These are phyloP conservation scores for Emericellopsis terricola DNA, from an alignment of 495 filamentous ascomycete genomes.

Conservation along the genomic window DNA sequence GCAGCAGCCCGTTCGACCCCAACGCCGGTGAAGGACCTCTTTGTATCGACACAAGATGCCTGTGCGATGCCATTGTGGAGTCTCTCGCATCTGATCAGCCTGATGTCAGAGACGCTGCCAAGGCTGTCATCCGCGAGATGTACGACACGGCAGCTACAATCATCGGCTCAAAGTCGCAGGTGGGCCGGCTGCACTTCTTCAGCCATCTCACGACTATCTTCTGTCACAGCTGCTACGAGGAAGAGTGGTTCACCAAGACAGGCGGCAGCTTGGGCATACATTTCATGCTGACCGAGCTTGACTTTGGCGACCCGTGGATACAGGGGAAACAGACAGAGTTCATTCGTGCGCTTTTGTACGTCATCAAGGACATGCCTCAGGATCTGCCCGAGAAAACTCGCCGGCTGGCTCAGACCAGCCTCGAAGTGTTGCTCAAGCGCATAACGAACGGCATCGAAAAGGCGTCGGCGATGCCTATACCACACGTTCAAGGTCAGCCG, in stretches of 20 bases:
- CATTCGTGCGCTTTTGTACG: slow-evolving; percentile 72
- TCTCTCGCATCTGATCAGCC: slow-evolving; percentile 66
- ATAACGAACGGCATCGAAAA: slow-evolving; percentile 59
- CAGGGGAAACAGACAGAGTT: slow-evolving; percentile 66
- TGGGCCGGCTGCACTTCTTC: slow-evolving; percentile 65
- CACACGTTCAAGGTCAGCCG: slow-evolving; percentile 15
- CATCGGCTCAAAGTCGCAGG: slow-evolving; percentile 54
- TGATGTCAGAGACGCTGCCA: slow-evolving; percentile 67
- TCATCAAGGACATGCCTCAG: slow-evolving; percentile 90
- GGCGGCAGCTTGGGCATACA: slow-evolving; percentile 83
- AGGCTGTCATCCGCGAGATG: slow-evolving; percentile 55
- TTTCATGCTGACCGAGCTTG: slow-evolving; percentile 57
- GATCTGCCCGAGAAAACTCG: slow-evolving; percentile 82
- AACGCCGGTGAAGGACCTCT: slow-evolving; percentile 72
- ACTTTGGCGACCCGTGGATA: slow-evolving; percentile 72
- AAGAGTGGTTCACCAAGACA: slow-evolving; percentile 95
- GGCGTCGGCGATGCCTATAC: slow-evolving; percentile 51
- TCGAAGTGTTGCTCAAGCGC: slow-evolving; percentile 56
- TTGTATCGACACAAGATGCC: slow-evolving; percentile 62
- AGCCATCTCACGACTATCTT: slow-evolving; percentile 60
- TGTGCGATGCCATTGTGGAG: slow-evolving; percentile 79
- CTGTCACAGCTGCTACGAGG: slow-evolving; percentile 85
- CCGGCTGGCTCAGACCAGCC: slow-evolving; percentile 57
- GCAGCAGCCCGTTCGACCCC: slow-evolving; percentile 59
- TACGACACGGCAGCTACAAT: slow-evolving; percentile 64